Conservation (phyloP, 306 rosid species). For the Castanea crenata region DNA sequence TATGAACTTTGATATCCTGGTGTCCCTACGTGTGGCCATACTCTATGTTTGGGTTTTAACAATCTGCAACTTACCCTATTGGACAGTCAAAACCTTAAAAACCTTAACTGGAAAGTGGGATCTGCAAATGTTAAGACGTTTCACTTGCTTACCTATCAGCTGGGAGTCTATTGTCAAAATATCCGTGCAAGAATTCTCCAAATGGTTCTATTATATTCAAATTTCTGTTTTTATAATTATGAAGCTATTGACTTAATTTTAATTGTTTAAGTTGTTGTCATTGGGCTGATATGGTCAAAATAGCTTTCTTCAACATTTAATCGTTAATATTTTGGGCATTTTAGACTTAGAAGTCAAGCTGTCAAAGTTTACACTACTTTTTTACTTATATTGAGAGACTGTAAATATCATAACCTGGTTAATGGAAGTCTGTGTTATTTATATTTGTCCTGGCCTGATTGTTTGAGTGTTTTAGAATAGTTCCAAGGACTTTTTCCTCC, state of each 20-base stretch:
- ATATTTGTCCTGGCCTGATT: neutral
- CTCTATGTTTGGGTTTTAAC: neutral
- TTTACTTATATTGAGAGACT: neutral
- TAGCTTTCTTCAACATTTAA: neutral
- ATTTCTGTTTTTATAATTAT: neutral
- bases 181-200: too few species aligned
- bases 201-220: too few species aligned
- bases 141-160: too few species aligned
- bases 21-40: neutral
- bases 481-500: neutral
- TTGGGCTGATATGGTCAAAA: neutral
- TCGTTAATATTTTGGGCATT: neutral
- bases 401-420: neutral
- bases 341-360: neutral
- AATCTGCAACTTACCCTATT: neutral
- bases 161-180: too few species aligned
- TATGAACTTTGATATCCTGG: neutral
- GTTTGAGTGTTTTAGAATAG: neutral
- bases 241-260: neutral
- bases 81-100: too few species aligned
- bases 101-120: too few species aligned
- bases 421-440: neutral
- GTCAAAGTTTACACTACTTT: neutral
- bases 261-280: neutral
- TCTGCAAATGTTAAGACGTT: too few species aligned